Base-by-base conservation (phyloP, 73 alveolate species). In the Blepharisma japonicum region DNA sequence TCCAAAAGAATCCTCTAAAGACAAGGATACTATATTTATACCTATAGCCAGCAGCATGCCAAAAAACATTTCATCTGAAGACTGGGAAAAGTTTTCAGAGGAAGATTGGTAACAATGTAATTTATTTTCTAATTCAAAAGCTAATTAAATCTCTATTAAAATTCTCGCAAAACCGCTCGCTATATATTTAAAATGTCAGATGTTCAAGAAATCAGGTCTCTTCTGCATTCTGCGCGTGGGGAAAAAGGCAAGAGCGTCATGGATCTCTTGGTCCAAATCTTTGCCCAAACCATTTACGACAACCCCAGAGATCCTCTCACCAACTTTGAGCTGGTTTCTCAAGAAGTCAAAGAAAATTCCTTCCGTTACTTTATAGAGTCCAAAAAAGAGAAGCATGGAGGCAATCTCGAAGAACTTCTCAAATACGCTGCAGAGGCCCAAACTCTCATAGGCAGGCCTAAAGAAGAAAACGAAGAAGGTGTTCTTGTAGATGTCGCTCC, bases 401-500 rank as follows among this genome's bases (percentile, higher is more conserved):
- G 67, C n/a, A 53, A 14, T 53, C 67, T 32, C 0, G 23, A 20
- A 14, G 67, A 53, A 14, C 23, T 53, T 2, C 0, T 53, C 0
- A 53, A 53, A 53, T 53, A 20, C 27, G 0, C 67, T 53, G 23
- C 67, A 53, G 67, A 11, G 23, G 67, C n/a, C 5, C 67, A 14
- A 11, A 53, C n/a, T 14, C 67, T 53, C 67, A 53, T 53, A 53
- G 67, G 23, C 4, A 11, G 67, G 4, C 67, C 67, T 53, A 53
- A 53, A 53, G 77, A 61, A 61, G 77, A 61, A 61, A 38, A 38
- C 3, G 77, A 61, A 61, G 77, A 61, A 61, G 77, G 77, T 2
- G 77, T 61, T 4, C n/a, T 61, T 9, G 42, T 25, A 21, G 77
- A 81, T 45, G 88, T 70, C 7, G 71, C 88, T 67, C 42, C 88